A percentile compares a stretch with the other conserved stretches of the same genome.
These are phyloP conservation scores for Tetrahymena elliotti DNA, from an alignment of 73 alveolate species.

Conservation along the genomic window DNA sequence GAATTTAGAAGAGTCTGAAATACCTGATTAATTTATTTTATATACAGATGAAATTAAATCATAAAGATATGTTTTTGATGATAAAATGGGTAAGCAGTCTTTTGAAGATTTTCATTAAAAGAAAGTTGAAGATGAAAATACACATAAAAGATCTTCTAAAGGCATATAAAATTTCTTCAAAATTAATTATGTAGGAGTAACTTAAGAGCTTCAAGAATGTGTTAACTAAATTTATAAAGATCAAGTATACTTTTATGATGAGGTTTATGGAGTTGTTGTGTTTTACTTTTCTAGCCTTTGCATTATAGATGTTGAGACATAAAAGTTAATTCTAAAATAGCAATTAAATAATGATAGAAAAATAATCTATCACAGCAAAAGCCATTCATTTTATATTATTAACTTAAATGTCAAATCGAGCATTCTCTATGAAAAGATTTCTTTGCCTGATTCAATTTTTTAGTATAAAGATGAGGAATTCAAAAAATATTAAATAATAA, in stretches of 20 bases:
- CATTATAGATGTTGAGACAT: not conserved
- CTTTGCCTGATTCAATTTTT: not conserved
- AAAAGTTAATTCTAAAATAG: not conserved
- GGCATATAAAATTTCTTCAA: not conserved
- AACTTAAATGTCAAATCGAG: not conserved
- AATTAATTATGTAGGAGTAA: not conserved
- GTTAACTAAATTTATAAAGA: not conserved
- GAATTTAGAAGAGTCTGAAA: not conserved
- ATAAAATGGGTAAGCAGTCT: not conserved
- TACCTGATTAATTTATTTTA: not conserved
- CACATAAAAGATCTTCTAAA: not conserved
- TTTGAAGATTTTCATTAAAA: not conserved
- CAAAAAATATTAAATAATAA: not conserved
- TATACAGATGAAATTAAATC: not conserved
- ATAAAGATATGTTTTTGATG: not conserved
- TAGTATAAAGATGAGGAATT: not conserved
- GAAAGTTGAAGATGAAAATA: not conserved
- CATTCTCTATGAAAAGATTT: not conserved
- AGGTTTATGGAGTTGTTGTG: not conserved
- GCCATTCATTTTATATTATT: not conserved
- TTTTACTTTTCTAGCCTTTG: not conserved
- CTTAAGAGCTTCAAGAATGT: not conserved
- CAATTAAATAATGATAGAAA: not conserved
- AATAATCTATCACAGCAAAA: not conserved
- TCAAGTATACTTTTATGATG: not conserved